A percentile compares a stretch with the other conserved stretches of the same genome.
Evolutionary conservation across 1,284 basidiomycete genomes (phyloP).

Genomic region (Trametes pubescens): DNA sequence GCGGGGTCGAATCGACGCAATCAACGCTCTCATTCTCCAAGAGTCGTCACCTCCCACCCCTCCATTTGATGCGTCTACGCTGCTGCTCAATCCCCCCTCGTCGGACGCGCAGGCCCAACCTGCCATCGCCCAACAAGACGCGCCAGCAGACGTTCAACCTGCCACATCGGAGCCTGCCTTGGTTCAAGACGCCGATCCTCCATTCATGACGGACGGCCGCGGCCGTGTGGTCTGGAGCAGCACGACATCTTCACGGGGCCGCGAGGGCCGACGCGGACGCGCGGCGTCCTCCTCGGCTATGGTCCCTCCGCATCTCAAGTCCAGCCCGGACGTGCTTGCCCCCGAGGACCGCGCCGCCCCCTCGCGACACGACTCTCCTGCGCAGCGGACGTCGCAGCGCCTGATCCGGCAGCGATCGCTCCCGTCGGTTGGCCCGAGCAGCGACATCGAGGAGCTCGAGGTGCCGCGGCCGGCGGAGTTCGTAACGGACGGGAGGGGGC

Average conservation of each 20-base stretch:
- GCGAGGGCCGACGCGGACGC: constrained; percentile 33
- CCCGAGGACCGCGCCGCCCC: constrained; percentile 22
- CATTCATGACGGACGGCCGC: constrained; percentile 64
- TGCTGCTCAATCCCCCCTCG: background rate
- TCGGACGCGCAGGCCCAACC: background rate
- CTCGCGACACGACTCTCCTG: constrained; percentile 12
- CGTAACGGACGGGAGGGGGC: constrained; percentile 32
- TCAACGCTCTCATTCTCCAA: background rate
- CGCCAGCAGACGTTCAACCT: constrained; percentile 1
- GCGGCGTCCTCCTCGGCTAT: constrained; percentile 13
- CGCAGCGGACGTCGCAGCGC: constrained; percentile 7
- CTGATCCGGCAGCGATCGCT: constrained; percentile 24
- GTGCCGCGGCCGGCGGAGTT: constrained; percentile 21
- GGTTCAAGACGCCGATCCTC: constrained; percentile 53
- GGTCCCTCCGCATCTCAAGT: constrained; percentile 21
- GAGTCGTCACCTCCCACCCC: background rate
- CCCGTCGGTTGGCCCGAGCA: constrained; percentile 17
- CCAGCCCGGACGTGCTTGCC: constrained; percentile 7
- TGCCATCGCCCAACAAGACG: background rate
- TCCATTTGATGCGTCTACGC: background rate
- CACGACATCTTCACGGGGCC: constrained; percentile 30
- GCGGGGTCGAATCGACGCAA: constrained; percentile 3
- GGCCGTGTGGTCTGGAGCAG: constrained; percentile 66
- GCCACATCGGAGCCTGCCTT: constrained; percentile 5
- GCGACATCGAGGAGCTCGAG: constrained; percentile 5